Percentiles rank a stretch among this genome's conserved stretches.
These are phyloP conservation scores for Heliosperma pusillum DNA, from an alignment of 148 eudicot species.

Conservation along the genomic window DNA sequence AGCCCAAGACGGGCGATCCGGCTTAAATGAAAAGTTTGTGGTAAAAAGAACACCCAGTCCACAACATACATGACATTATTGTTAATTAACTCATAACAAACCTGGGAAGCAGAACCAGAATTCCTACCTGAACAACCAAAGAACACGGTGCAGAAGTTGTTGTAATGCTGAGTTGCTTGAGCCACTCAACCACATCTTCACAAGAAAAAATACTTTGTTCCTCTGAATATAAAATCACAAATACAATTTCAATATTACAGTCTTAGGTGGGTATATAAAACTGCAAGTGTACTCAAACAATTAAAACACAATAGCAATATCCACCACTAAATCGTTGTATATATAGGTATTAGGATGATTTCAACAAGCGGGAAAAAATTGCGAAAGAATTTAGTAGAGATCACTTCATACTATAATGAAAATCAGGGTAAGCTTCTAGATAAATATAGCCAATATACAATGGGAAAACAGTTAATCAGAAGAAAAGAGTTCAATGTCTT, in stretches of 20 bases:
- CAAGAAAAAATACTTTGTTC: constrained; percentile 81
- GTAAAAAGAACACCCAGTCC: no score
- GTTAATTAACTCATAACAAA: neutral
- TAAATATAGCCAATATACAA: neutral
- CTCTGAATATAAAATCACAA: constrained; percentile 45
- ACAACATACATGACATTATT: neutral
- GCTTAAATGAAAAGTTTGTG: no score
- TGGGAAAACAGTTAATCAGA: neutral
- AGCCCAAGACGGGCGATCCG: no score
- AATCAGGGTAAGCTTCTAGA: neutral
- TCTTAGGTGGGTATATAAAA: neutral
- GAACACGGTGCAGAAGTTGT: constrained; percentile 70
- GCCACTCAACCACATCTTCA: constrained; percentile 82
- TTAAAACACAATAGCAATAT: neutral
- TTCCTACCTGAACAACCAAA: constrained; percentile 94
- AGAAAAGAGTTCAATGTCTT: constrained; percentile 26
- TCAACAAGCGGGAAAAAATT: no score
- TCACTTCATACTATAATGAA: neutral
- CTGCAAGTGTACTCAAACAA: neutral
- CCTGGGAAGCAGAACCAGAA: neutral
- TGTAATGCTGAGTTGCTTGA: constrained; percentile 89
- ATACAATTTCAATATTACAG: neutral
- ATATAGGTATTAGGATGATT: no score
- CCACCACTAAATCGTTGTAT: no score
- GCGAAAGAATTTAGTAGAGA: neutral